A percentile compares a stretch with the other conserved stretches of the same genome.
Evolutionary conservation across 208 protist species (phyloP).

Genomic region (Wallacemonas collosoma): DNA sequence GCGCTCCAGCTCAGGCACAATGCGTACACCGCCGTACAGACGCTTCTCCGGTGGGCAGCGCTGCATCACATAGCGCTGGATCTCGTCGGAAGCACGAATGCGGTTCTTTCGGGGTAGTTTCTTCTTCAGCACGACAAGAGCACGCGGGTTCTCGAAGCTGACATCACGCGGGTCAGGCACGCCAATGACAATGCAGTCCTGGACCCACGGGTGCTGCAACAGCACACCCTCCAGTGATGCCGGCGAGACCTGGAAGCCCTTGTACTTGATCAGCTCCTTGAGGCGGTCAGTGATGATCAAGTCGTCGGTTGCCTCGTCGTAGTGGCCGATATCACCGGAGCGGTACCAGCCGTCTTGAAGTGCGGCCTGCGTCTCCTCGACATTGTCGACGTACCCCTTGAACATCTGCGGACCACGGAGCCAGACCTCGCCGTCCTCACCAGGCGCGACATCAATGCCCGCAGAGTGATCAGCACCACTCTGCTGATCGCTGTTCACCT

Average conservation of each 20-base stretch:
- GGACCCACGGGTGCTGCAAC: slow-evolving; percentile 55
- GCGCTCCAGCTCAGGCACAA: slow-evolving; percentile 66
- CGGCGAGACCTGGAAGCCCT: slow-evolving; percentile 89
- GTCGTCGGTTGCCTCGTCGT: slow-evolving; percentile 38
- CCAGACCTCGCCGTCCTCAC: slow-evolving; percentile 65
- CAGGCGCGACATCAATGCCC: slow-evolving; percentile 27
- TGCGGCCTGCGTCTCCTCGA: slow-evolving; percentile 40
- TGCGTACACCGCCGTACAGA: slow-evolving; percentile 66
- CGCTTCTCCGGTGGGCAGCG: slow-evolving; percentile 67
- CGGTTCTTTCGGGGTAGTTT: slow-evolving; percentile 33
- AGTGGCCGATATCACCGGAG: slow-evolving; percentile 76
- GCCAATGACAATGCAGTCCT: slow-evolving; percentile 73
- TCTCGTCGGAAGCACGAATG: slow-evolving; percentile 35
- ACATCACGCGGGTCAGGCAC: slow-evolving; percentile 42
- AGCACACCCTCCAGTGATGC: slow-evolving; percentile 78
- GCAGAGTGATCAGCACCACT: slow-evolving; percentile 32
- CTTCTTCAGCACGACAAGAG: slow-evolving; percentile 62
- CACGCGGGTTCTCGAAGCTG: slow-evolving; percentile 71
- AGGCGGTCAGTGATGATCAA: slow-evolving; percentile 67
- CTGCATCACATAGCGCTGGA: slow-evolving; percentile 45
- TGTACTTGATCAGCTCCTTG: slow-evolving; percentile 93
- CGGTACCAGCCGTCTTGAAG: slow-evolving; percentile 73
- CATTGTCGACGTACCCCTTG: slow-evolving; percentile 66
- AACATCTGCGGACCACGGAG: slow-evolving; percentile 77
- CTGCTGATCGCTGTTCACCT: slow-evolving; percentile 38